These are phyloP conservation scores for Fraxinus cuspidata DNA, from an alignment of 257 asterid species.

Conservation along the genomic window DNA sequence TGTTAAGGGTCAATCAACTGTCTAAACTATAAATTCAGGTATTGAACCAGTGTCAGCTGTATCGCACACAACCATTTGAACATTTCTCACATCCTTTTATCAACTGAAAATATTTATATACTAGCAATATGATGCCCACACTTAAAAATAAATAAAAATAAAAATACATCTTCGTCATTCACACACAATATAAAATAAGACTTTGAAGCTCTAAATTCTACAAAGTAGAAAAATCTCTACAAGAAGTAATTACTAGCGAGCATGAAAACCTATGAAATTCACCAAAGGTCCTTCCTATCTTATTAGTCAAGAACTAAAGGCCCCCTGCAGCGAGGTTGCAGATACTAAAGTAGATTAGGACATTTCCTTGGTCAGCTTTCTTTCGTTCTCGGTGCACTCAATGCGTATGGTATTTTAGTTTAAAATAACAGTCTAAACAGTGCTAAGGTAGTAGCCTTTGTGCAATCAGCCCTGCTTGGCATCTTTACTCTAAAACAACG, in stretches of 20 bases:
- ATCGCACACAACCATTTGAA: not conserved
- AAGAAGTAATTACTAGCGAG: not conserved
- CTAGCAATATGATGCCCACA: not conserved
- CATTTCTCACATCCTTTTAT: not conserved
- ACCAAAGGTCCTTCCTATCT: not conserved
- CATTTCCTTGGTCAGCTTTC: too few species aligned
- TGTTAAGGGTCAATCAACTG: not conserved
- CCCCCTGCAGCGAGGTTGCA: too few species aligned
- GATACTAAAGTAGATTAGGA: too few species aligned
- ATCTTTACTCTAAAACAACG: not conserved
- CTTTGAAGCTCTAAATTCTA: not conserved
- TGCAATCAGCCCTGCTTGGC: too few species aligned
- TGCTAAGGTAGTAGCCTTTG: too few species aligned
- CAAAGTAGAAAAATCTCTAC: not conserved
- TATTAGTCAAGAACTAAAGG: too few species aligned
- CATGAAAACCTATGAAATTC: not conserved
- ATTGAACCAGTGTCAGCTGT: not conserved
- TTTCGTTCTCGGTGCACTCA: too few species aligned
- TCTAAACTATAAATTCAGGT: not conserved
- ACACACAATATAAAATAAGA: not conserved
- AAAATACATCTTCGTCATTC: not conserved
- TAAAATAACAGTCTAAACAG: too few species aligned
- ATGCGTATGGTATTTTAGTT: too few species aligned
- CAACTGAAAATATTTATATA: not conserved
- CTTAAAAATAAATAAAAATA: too few species aligned